Conservation (phyloP, 768 basidiomycete genomes). For the Termitomyces sp. region DNA sequence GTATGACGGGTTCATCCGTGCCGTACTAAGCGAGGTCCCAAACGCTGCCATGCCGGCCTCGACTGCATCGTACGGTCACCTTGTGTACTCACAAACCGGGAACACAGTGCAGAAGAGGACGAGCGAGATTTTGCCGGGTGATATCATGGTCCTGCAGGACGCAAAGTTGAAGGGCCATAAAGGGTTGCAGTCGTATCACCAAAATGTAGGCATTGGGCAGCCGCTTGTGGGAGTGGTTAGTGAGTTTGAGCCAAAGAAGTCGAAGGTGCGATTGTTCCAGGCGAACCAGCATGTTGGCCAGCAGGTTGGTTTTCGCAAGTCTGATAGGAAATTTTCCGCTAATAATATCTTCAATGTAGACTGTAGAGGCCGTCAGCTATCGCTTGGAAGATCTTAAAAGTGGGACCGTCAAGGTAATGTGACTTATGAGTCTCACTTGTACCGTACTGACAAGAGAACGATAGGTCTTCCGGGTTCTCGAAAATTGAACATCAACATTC, state of each 20-base stretch:
- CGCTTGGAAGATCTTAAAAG: constrained; percentile 65
- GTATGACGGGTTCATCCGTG: constrained; percentile 71
- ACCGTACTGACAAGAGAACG: not conserved
- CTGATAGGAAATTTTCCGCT: not conserved
- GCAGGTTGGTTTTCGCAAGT: constrained; percentile 47
- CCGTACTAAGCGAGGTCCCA: constrained; percentile 64
- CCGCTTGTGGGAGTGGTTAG: constrained; percentile 71
- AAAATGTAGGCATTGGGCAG: constrained; percentile 48
- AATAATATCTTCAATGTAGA: not conserved
- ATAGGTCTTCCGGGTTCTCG: constrained; percentile 38
- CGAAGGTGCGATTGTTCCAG: constrained; percentile 80
- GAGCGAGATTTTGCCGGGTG: constrained; percentile 85
- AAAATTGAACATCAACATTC: constrained; percentile 19
- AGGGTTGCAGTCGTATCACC: constrained; percentile 71
- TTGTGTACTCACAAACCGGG: constrained; percentile 72
- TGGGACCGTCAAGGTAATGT: constrained; percentile 69
- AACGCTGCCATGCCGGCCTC: constrained; percentile 43
- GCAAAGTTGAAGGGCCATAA: constrained; percentile 79
- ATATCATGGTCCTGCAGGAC: constrained; percentile 71
- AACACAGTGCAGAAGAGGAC: constrained; percentile 63
- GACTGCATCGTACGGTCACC: constrained; percentile 59
- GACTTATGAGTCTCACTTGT: not conserved
- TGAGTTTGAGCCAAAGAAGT: constrained; percentile 86
- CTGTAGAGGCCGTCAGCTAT: constrained; percentile 1
- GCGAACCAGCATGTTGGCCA: constrained; percentile 85